Evolutionary conservation across 2,329 filamentous ascomycete species (phyloP), one percentile per base, ranked within the genome.

Genomic region (Elsinoe necatrix): DNA sequence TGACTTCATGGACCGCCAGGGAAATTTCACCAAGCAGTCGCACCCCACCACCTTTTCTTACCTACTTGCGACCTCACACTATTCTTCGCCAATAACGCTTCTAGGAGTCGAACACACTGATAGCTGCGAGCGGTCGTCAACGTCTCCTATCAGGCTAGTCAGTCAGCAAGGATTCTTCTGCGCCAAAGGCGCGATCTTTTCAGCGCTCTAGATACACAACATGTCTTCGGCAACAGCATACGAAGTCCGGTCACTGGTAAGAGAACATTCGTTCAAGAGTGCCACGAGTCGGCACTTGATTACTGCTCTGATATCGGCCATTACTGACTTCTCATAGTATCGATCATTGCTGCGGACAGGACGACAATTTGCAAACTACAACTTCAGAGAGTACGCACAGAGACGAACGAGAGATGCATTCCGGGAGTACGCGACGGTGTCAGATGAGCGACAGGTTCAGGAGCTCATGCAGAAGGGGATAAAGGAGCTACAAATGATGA

Each of bases 301-400:
- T 14, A 20, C 4, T 20, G 16, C 16, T 54, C 23, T 39, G 11
- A 14, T 18, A 39, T 31, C 55, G 54, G 12, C 52, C 45, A 35
- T 34, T 14, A 47, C 51, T 54, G 52, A 51, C 27, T 48, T 2
- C 21, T 4, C 20, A 54, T 61, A 95, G 91, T 97, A 95, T 74
- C 91, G 93, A 63, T 92, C 92, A 67, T 78, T 98, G 65, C 78
- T 97, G 66, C 87, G 91, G 65, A 87, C 93, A 71, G 84, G 89
- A 61, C 79, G 80, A 60, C 87, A 95, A 68, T 97, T 98, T 72
- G 82, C 89, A 61, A 83, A 87, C 64, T 98, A 97, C 78, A 98
- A 97, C 75, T 98, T 96, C 80, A 84, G 93, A 74, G 92, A 96
- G 72, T 98, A 98, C 73, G 91, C 93, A 55, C 87, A 85, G 73